A percentile compares a stretch with the other conserved stretches of the same genome.
phyloP scores from a whole-genome alignment of 495 filamentous ascomycete species.

The Haplographium delicatum region DNA sequence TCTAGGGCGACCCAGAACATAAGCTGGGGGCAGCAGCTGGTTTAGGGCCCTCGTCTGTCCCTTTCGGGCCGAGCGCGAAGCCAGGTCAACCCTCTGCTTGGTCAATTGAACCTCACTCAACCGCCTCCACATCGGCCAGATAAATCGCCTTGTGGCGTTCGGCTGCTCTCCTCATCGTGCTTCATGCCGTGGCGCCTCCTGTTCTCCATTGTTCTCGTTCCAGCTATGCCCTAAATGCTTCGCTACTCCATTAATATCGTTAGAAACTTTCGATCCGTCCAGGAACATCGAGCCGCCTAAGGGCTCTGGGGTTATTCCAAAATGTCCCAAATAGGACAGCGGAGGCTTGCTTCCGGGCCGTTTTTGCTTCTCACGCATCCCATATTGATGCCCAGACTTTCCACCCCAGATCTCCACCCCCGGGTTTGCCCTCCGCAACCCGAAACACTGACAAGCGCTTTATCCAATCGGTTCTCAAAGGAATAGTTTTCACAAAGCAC shows the following conservation, averaged over 20 bases:
- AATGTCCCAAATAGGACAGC: neutral
- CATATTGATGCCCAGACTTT: neutral
- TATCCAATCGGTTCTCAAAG: slow-evolving; percentile 4
- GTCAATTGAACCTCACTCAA: no score
- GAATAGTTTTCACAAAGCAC: neutral
- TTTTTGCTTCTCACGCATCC: neutral
- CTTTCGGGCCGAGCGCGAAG: slow-evolving; percentile 1
- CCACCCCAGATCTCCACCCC: slow-evolving; percentile 15
- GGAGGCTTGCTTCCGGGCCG: neutral
- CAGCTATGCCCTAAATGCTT: no score
- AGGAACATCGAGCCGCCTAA: neutral
- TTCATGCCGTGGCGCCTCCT: no score
- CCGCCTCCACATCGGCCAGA: no score
- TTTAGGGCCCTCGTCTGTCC: slow-evolving; percentile 2
- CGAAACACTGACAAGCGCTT: slow-evolving; percentile 3
- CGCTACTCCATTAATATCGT: no score
- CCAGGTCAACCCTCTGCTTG: no score
- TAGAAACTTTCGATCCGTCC: no score
- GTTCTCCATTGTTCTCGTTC: no score
- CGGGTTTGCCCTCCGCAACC: slow-evolving; percentile 3
- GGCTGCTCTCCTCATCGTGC: no score
- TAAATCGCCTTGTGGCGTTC: no score
- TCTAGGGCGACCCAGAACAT: no score
- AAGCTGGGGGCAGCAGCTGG: neutral
- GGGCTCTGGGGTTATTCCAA: neutral